phyloP scores from a whole-genome alignment of 495 filamentous ascomycete species.

The Lasiosphaeria ovina region DNA sequence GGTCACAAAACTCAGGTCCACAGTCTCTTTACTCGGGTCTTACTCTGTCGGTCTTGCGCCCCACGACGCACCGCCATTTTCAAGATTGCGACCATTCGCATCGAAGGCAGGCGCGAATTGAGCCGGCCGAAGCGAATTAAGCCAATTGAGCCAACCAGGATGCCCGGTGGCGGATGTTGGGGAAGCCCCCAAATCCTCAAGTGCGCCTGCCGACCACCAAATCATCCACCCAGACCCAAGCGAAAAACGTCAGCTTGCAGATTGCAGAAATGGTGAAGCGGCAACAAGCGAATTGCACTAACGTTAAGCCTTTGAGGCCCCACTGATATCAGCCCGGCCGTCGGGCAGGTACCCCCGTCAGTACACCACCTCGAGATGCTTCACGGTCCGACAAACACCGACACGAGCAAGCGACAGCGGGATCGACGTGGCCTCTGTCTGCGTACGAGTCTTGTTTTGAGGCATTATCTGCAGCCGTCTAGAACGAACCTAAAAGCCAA shows the following conservation, averaged over 20 bases:
- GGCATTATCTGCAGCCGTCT: too few species aligned
- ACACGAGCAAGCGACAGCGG: neutral
- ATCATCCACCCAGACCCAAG: neutral
- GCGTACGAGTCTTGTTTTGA: too few species aligned
- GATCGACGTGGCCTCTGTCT: neutral
- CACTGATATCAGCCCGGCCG: slow-evolving; percentile 12
- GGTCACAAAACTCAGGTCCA: too few species aligned
- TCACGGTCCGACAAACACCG: slow-evolving; percentile 2
- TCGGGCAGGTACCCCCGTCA: slow-evolving; percentile 19
- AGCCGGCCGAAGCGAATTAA: slow-evolving; percentile 20
- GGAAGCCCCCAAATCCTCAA: slow-evolving; percentile 22
- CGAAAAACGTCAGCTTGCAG: slow-evolving; percentile 28
- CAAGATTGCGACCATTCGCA: slow-evolving; percentile 5
- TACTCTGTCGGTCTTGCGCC: too few species aligned
- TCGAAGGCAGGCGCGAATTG: slow-evolving; percentile 16
- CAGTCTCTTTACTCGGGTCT: too few species aligned
- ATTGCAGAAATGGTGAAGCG: neutral
- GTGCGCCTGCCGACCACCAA: slow-evolving; percentile 8
- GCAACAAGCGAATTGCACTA: too few species aligned
- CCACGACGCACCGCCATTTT: too few species aligned
- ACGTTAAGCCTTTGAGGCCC: slow-evolving; percentile 7
- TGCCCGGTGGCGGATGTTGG: slow-evolving; percentile 18
- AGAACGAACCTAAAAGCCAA: too few species aligned
- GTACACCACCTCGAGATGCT: slow-evolving; percentile 8
- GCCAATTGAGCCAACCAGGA: slow-evolving; percentile 18